Base-by-base conservation (phyloP, 192 early-diverging fungal genomes). In the Coemansia sp. region DNA sequence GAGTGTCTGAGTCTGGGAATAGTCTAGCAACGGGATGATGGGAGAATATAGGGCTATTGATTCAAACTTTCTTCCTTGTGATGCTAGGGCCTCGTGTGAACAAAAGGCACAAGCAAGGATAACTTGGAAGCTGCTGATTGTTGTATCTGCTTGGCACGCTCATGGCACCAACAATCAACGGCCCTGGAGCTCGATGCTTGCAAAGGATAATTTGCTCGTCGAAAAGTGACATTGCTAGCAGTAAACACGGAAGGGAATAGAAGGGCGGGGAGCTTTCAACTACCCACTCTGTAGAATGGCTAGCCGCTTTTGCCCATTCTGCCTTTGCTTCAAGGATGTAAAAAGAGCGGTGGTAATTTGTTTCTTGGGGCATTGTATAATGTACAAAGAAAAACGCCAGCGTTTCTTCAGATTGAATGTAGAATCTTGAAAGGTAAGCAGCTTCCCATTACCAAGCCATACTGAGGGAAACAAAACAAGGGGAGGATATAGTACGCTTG, bases 401-500 rank as follows among this genome's bases (percentile, higher is more conserved):
- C 45, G 17, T 19, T 48, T 48, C 29, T 17, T 48, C 2, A 48
- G 45, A 48, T 52, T 52, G 49, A 52, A 52, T 20, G 49, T 9
- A 29, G 14, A 11, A 7, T 9, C 23, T 52, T 52, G 1, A 25
- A 52, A 52, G 49, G 14, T 20, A 52, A 52, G 23, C 7, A 25
- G 19, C 22, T 52, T 52, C 9, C 20, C 49, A 52, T 52, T 52
- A 25, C 49, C 49, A 52, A 52, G 20, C 20, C 49, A 25, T 52
- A 14, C 22, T 52, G 49, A 25, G 23, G 23, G 23, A 57, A 57
- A 57, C 20, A 4, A 57, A 57, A 57, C 17, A 19, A 57, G 55
- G 55, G 55, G 34, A 57, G 55, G 55, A 57, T 57, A 57, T 57
- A 57, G 55, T 57, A 36, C n/a, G 15, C 14, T 25, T 36, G n/a